Evolutionary conservation across 495 filamentous ascomycete species (phyloP).

Genomic region (Cercophora scortea): DNA sequence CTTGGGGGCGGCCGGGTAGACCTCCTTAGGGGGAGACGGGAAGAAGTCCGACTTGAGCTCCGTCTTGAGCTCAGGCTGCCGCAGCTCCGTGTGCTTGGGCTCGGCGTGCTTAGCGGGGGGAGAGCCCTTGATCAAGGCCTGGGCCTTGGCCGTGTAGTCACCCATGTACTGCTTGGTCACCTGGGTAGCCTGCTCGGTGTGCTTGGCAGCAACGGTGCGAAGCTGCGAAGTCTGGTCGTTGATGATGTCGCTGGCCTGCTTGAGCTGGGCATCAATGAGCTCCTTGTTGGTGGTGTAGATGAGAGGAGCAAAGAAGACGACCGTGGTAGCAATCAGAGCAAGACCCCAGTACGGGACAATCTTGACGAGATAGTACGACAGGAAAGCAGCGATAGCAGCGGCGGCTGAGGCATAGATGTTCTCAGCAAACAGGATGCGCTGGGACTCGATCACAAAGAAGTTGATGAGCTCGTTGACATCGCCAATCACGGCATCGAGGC

Average conservation of each 20-base stretch:
- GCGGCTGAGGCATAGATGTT: conserved; percentile 73
- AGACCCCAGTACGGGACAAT: conserved; percentile 91
- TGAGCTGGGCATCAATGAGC: conserved; percentile 79
- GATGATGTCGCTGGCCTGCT: conserved; percentile 60
- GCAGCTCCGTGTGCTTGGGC: neutral
- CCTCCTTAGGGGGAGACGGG: conserved; percentile 51
- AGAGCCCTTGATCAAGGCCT: conserved; percentile 51
- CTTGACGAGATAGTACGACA: conserved; percentile 91
- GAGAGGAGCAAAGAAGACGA: conserved; percentile 78
- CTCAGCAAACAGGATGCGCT: conserved; percentile 91
- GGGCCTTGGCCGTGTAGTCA: conserved; percentile 79
- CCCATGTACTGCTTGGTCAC: conserved; percentile 72
- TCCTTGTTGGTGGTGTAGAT: conserved; percentile 91
- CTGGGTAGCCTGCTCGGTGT: conserved; percentile 67
- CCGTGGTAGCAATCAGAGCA: conserved; percentile 63
- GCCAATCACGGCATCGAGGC: conserved; percentile 68
- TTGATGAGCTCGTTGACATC: conserved; percentile 89
- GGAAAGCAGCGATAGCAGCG: conserved; percentile 58
- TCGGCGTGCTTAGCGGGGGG: conserved; percentile 37
- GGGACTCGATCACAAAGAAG: conserved; percentile 95
- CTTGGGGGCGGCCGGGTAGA: neutral
- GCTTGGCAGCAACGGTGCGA: conserved; percentile 70
- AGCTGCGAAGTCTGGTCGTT: conserved; percentile 77
- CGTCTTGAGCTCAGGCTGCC: conserved; percentile 13
- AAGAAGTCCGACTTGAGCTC: conserved; percentile 45